These are phyloP conservation scores for Alternaria sp. DNA, from an alignment of 2,329 filamentous ascomycete species.

Conservation along the genomic window DNA sequence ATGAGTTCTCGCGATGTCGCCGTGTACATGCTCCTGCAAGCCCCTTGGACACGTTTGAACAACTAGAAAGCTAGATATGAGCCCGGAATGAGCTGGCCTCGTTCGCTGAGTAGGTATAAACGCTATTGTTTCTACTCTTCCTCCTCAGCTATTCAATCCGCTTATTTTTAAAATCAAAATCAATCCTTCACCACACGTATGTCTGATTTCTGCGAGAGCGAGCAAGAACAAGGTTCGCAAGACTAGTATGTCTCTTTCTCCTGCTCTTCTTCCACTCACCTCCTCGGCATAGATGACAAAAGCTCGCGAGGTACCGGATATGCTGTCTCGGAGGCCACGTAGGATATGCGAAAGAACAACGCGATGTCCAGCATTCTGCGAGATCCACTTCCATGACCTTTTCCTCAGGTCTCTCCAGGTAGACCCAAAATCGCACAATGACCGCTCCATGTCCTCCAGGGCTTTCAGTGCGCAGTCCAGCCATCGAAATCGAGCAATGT, in stretches of 20 bases:
- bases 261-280: not conserved
- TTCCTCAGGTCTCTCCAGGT: not conserved
- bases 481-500: not conserved
- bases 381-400: no score
- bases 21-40: not conserved
- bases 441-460: not conserved
- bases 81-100: accelerated
- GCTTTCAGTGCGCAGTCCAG: not conserved
- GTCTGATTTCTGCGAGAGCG: not conserved
- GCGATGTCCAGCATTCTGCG: not conserved
- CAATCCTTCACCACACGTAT: no score
- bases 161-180: not conserved
- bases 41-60: not conserved
- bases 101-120: accelerated
- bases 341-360: no score
- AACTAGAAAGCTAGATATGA: accelerated
- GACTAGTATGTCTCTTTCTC: not conserved
- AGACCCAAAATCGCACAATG: not conserved
- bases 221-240: not conserved
- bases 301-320: accelerated
- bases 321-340: not conserved
- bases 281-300: not conserved
- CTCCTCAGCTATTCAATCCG: not conserved
- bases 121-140: not conserved
- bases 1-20: not conserved